phyloP scores from a whole-genome alignment of 225 moss, liverwort and hornwort genomes.

The Sphagnum contortum region DNA sequence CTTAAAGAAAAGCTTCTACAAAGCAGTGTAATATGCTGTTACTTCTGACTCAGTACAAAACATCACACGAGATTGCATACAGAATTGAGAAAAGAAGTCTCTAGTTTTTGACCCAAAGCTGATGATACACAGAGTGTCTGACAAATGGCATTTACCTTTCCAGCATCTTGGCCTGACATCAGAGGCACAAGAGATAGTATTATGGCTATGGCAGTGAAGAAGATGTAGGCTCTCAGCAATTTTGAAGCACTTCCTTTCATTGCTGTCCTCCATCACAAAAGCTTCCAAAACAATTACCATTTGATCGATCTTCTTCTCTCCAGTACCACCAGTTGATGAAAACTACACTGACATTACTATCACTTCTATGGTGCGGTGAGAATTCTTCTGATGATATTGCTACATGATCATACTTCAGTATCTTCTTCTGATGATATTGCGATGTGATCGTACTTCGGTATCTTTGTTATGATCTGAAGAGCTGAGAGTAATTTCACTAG shows the following conservation, averaged over 20 bases:
- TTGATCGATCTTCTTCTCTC: neutral
- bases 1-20: neutral
- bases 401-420: neutral
- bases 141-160: conserved; percentile 34
- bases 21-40: neutral
- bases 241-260: conserved; percentile 58
- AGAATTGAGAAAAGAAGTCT: too few species aligned
- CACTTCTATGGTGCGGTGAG: too few species aligned
- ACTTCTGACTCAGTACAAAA: too few species aligned
- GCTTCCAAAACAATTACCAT: neutral
- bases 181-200: conserved; percentile 63
- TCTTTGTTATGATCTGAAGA: neutral
- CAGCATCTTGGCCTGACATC: conserved; percentile 58
- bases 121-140: neutral
- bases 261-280: conserved; percentile 22
- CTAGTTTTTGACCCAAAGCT: neutral
- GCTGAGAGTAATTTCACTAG: too few species aligned
- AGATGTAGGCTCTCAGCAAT: conserved; percentile 65
- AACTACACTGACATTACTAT: too few species aligned
- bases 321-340: neutral
- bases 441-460: neutral
- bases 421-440: neutral
- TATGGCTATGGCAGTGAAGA: conserved; percentile 62
- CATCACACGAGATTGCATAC: too few species aligned
- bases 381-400: too few species aligned